Evolutionary conservation across 306 rosid genomes (phyloP).

Genomic region (Glycine tomentella): DNA sequence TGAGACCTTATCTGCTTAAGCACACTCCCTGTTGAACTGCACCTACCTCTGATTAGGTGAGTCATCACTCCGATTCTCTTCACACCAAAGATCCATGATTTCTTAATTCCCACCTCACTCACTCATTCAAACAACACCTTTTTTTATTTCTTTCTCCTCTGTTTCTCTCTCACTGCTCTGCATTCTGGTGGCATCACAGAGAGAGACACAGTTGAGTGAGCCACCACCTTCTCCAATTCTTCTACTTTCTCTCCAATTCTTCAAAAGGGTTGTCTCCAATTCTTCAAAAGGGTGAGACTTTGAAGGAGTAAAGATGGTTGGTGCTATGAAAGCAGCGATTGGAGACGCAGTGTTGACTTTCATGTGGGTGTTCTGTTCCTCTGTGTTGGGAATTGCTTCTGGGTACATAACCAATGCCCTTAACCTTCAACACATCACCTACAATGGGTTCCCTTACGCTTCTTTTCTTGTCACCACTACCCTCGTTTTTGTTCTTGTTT

Average conservation of each 20-base stretch:
- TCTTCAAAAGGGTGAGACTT: not conserved
- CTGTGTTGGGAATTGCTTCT: conserved; percentile 67
- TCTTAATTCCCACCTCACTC: not conserved
- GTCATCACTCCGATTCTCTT: conserved; percentile 38
- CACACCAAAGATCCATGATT: not conserved
- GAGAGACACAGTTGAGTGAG: not conserved
- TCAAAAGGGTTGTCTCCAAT: not conserved
- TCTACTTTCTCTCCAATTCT: no score
- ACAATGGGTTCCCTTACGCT: conserved; percentile 58
- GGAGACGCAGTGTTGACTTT: conserved; percentile 76
- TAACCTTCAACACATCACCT: conserved; percentile 46
- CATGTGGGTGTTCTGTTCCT: conserved; percentile 79
- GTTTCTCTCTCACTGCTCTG: conserved; percentile 9
- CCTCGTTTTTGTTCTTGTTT: conserved; percentile 69
- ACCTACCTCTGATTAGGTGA: conserved; percentile 45
- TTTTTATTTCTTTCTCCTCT: not conserved
- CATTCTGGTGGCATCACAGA: not conserved
- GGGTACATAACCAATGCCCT: conserved; percentile 47
- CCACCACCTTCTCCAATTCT: no score
- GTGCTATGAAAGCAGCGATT: conserved; percentile 67
- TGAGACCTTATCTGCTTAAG: not conserved
- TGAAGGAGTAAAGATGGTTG: conserved; percentile 34
- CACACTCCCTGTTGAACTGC: not conserved
- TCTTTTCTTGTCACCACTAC: conserved; percentile 64
- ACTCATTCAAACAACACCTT: not conserved